Evolutionary conservation across 2,329 filamentous ascomycete genomes (phyloP).

Genomic region (Phyllosticta citribraziliensis): DNA sequence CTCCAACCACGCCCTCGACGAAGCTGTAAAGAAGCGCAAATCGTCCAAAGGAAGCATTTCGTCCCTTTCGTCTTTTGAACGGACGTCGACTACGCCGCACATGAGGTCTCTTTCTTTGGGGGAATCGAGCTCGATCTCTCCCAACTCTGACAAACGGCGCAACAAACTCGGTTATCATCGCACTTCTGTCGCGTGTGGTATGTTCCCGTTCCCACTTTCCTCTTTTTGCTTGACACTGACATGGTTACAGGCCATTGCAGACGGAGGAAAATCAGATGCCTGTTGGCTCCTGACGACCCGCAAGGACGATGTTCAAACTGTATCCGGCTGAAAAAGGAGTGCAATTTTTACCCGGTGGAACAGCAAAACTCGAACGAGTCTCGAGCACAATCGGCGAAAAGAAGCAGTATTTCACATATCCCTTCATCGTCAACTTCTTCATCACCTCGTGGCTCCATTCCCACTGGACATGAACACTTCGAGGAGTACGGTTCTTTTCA

Average conservation of each 20-base stretch:
- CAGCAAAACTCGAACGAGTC: slow-evolving; percentile 51
- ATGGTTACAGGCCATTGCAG: slow-evolving; percentile 67
- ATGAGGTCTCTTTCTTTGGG: slow-evolving; percentile 31
- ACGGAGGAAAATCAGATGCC: slow-evolving; percentile 84
- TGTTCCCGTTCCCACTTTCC: slow-evolving; percentile 33
- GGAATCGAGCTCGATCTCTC: slow-evolving; percentile 34
- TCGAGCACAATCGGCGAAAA: slow-evolving; percentile 34
- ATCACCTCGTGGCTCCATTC: slow-evolving; percentile 31
- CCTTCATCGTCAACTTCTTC: slow-evolving; percentile 40
- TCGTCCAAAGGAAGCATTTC: slow-evolving; percentile 30
- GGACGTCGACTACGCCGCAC: slow-evolving; percentile 39
- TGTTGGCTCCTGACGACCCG: slow-evolving; percentile 61
- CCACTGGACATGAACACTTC: slow-evolving; percentile 19
- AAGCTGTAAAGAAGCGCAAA: slow-evolving; percentile 26
- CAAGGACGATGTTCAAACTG: slow-evolving; percentile 82
- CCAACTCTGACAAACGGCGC: slow-evolving; percentile 56
- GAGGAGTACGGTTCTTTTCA: slow-evolving; percentile 19
- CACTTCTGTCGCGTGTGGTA: slow-evolving; percentile 91
- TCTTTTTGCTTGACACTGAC: slow-evolving; percentile 9
- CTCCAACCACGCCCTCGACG: slow-evolving; percentile 14
- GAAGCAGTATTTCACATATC: slow-evolving; percentile 32
- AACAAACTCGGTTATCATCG: slow-evolving; percentile 95
- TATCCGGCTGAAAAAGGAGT: slow-evolving; percentile 88
- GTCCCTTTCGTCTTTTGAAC: slow-evolving; percentile 25
- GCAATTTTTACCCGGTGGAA: slow-evolving; percentile 84